Conservation (phyloP, 495 filamentous ascomycete species). For the Lasiosphaeria miniovina region DNA sequence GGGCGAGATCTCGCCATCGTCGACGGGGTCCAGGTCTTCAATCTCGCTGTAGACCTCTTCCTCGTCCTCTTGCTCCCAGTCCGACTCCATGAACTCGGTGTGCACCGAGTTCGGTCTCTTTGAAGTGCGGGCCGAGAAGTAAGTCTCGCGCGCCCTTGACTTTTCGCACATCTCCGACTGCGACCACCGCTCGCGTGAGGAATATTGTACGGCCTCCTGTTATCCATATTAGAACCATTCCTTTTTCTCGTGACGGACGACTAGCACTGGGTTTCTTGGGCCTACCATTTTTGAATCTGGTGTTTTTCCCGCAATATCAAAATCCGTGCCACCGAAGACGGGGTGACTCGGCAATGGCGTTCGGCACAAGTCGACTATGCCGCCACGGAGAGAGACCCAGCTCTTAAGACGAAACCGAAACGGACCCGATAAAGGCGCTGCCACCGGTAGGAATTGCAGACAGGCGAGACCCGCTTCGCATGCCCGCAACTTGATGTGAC, state of each 20-base stretch:
- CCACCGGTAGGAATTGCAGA: not conserved
- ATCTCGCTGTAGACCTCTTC: conserved; percentile 51
- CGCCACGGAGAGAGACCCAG: too few relatives aligned
- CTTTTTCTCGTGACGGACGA: not conserved
- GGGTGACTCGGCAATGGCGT: too few relatives aligned
- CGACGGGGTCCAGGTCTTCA: conserved; percentile 39
- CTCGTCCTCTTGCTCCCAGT: conserved; percentile 61
- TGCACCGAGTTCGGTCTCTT: conserved; percentile 57
- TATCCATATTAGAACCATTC: conserved; percentile 16
- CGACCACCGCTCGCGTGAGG: conserved; percentile 16
- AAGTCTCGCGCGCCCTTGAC: conserved; percentile 39
- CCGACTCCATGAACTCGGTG: conserved; percentile 73
- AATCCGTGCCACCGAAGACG: too few relatives aligned
- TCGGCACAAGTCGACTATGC: too few relatives aligned
- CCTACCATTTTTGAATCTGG: conserved; percentile 24
- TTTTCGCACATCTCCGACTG: conserved; percentile 49
- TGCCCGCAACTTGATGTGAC: conserved; percentile 4
- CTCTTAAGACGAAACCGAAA: not conserved
- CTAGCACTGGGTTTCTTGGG: not conserved
- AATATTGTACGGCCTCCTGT: conserved; percentile 26
- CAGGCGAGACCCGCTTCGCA: conserved; percentile 20
- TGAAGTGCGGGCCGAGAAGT: conserved; percentile 33
- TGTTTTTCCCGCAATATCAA: too few relatives aligned
- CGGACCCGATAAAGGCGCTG: not conserved
- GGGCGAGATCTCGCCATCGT: conserved; percentile 62